Percentiles rank a stretch among this genome's conserved stretches.
Conservation (phyloP, 495 filamentous ascomycete genomes). For the Thozetella sp. region DNA sequence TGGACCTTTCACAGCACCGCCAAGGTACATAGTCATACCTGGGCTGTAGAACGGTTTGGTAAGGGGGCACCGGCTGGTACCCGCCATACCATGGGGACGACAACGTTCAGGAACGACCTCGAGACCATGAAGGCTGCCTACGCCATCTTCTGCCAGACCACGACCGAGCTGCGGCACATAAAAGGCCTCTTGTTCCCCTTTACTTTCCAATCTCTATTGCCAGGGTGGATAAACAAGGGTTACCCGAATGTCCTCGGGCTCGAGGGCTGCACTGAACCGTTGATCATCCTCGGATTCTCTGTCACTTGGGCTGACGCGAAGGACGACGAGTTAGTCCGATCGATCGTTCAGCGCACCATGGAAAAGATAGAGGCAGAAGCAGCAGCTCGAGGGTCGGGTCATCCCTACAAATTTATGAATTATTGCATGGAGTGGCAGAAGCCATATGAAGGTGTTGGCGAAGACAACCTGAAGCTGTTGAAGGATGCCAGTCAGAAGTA, state of each 20-base stretch:
- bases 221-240: background rate
- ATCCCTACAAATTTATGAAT: too few relatives aligned
- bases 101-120: background rate
- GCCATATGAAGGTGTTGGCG: too few relatives aligned
- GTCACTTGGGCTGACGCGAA: background rate
- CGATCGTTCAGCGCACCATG: background rate
- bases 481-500: too few relatives aligned
- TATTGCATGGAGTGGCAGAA: too few relatives aligned
- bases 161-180: background rate
- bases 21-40: background rate
- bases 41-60: background rate
- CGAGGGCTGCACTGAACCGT: background rate
- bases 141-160: background rate
- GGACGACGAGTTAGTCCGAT: background rate
- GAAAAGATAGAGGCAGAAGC: background rate
- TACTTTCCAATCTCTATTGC: background rate
- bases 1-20: background rate
- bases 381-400: background rate
- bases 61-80: background rate
- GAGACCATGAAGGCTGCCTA: background rate
- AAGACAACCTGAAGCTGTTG: too few relatives aligned
- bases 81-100: background rate
- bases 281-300: background rate
- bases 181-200: background rate
- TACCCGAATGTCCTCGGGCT: background rate